Evolutionary conservation across 192 early-diverging fungal genomes (phyloP), one percentile per base, ranked within the genome.

Genomic region (Umbelopsis sp.): DNA sequence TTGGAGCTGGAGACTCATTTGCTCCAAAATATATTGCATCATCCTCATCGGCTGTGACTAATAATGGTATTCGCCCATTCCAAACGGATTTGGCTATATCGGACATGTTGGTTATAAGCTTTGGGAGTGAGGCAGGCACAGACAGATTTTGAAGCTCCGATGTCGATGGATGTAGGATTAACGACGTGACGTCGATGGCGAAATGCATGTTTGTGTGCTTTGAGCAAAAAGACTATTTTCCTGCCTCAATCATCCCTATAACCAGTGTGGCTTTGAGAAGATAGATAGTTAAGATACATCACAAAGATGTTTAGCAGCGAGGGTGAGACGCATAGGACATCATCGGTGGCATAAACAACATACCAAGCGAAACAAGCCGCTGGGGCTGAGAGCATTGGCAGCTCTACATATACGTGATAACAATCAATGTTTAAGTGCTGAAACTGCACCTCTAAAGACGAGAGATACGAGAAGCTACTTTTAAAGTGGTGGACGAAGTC

Each of bases 1-100:
- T 70, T 21, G 78, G 71, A 66, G 75, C 75, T 46, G 49, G 30
- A 35, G 55, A 67, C 18, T 58, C 48, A 18, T 64, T 47, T 2
- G 66, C 53, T 1, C 76, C 76, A 50, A 72, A 66, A 13, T 58
- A 49, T 9, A 46, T 53, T 37, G 71, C 65, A 58, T 78, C 73
- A 9, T 52, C 35, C 30, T 70, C 35, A 58, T 77, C 53, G 4
- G 78, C 23, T 30, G 49, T 27, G 10, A 73, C 41, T 16, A 67
- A 58, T 33, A 80, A 16, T 37, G 75, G 78, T 20, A 80, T 41
- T n/a, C 73, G 77, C 2, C 74, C 78, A 46, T 20, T 50, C 78
- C 78, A 79, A 15, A 79, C 69, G 27, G 58, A 55, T 49, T 69
- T 68, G 49, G 73, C 47, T n/a, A 79, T 68, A 33, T 67, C 18